Evolutionary conservation across 805 yeast species (phyloP).

Genomic region (Ogataea allantospora): DNA sequence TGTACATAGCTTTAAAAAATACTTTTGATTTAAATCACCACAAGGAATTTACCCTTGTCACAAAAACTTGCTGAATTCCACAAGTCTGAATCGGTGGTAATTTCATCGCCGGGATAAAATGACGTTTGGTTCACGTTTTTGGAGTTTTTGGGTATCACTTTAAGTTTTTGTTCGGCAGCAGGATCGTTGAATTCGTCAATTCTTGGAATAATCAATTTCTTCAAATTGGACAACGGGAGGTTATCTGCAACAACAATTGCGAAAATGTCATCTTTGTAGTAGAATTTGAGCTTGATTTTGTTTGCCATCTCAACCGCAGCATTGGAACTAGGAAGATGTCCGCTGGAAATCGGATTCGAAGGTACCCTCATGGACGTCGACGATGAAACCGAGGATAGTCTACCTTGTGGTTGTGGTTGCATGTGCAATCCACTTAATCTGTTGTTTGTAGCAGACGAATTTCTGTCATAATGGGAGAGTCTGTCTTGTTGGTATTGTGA

Average conservation of each 20-base stretch:
- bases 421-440: constrained; percentile 26
- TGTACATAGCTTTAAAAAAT: constrained; percentile 10
- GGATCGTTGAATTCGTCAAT: constrained; percentile 31
- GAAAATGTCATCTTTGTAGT: constrained; percentile 77
- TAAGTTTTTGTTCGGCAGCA: constrained; percentile 22
- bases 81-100: constrained; percentile 24
- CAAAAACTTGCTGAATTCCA: constrained; percentile 28
- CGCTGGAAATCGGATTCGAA: constrained; percentile 6
- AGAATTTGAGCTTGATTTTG: constrained; percentile 68
- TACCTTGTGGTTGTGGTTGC: constrained; percentile 16
- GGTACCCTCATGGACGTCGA: constrained; percentile 20
- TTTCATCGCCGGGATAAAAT: constrained; percentile 20
- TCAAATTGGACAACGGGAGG: constrained; percentile 26
- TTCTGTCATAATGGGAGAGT: constrained; percentile 47
- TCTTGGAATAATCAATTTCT: constrained; percentile 28
- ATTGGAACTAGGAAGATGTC: constrained; percentile 1
- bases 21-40: constrained; percentile 27
- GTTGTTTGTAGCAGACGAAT: constrained; percentile 19
- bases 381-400: constrained; percentile 23
- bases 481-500: constrained; percentile 51
- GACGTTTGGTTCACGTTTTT: constrained; percentile 24
- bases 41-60: constrained; percentile 36
- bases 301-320: constrained; percentile 18
- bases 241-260: constrained; percentile 46
- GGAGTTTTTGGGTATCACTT: constrained; percentile 30